A percentile compares a stretch with the other conserved stretches of the same genome.
These are phyloP conservation scores for Phaeosphaeriaceae sp. DNA, from an alignment of 2,329 filamentous ascomycete species.

Conservation along the genomic window DNA sequence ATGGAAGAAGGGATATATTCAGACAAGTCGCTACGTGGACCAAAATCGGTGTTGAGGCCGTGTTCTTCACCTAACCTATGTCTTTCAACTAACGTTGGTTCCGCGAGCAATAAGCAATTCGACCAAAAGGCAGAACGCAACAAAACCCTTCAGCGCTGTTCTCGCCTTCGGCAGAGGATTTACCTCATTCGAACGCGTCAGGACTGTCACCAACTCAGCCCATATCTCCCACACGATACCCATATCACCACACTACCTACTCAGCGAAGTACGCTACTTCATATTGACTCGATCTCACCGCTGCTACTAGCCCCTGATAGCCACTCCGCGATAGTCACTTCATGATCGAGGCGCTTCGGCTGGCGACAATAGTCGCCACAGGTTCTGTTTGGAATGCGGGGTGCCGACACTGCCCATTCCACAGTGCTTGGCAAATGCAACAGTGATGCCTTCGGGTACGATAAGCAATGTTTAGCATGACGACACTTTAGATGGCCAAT, in stretches of 20 bases:
- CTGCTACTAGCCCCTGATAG: background rate
- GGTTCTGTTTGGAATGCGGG: background rate
- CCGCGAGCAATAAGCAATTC: background rate
- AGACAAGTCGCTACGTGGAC: no score
- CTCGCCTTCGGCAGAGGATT: background rate
- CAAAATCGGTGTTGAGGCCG: no score
- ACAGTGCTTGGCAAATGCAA: background rate
- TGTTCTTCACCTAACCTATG: no score
- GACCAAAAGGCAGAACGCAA: background rate
- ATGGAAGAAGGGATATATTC: no score
- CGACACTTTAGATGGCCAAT: background rate
- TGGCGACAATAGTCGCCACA: background rate
- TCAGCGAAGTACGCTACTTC: background rate
- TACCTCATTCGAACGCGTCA: background rate
- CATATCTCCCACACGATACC: background rate
- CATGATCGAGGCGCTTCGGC: background rate
- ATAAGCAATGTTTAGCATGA: background rate
- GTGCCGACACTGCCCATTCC: background rate
- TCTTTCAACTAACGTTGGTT: no score
- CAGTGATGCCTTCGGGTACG: background rate
- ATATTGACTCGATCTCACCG: background rate
- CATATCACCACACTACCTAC: background rate
- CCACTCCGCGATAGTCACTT: background rate
- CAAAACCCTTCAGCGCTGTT: background rate
- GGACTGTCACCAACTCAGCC: background rate